phyloP scores from a whole-genome alignment of 306 rosid genomes.

The Acacia confusa region DNA sequence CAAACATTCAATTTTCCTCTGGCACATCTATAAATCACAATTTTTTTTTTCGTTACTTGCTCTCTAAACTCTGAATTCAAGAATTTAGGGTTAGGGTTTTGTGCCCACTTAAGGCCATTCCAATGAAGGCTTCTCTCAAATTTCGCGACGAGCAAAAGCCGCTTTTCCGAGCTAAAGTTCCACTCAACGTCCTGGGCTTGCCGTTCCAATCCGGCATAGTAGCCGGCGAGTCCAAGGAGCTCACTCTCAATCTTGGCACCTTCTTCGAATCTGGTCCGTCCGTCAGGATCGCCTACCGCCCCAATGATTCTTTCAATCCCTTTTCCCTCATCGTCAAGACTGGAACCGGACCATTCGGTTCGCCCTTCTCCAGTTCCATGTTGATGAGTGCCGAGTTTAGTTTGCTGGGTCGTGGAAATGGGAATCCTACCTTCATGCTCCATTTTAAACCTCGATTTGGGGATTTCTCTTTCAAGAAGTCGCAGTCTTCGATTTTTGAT shows the following conservation, averaged over 20 bases:
- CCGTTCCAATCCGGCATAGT: constrained; percentile 86
- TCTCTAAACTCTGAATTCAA: neutral
- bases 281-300: constrained; percentile 56
- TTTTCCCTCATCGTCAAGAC: constrained; percentile 69
- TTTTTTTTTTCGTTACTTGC: neutral
- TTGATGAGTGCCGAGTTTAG: constrained; percentile 80
- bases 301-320: constrained; percentile 72
- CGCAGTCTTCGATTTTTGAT: constrained; percentile 66
- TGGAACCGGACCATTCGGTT: constrained; percentile 73
- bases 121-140: constrained; percentile 88
- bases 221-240: constrained; percentile 83
- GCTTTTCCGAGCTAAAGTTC: constrained; percentile 68
- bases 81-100: constrained; percentile 21
- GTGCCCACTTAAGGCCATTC: neutral
- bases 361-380: constrained; percentile 71
- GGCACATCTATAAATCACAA: neutral
- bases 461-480: constrained; percentile 81
- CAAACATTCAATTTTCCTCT: constrained; percentile 2
- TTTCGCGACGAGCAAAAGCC: constrained; percentile 86
- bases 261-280: constrained; percentile 81
- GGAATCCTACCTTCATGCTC: constrained; percentile 74
- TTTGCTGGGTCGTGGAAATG: constrained; percentile 44
- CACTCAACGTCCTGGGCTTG: constrained; percentile 65
- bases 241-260: constrained; percentile 70
- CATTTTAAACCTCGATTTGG: constrained; percentile 83